Evolutionary conservation across 176 grass and related monocot genomes (phyloP).

Genomic region (Phoenix roebelenii): DNA sequence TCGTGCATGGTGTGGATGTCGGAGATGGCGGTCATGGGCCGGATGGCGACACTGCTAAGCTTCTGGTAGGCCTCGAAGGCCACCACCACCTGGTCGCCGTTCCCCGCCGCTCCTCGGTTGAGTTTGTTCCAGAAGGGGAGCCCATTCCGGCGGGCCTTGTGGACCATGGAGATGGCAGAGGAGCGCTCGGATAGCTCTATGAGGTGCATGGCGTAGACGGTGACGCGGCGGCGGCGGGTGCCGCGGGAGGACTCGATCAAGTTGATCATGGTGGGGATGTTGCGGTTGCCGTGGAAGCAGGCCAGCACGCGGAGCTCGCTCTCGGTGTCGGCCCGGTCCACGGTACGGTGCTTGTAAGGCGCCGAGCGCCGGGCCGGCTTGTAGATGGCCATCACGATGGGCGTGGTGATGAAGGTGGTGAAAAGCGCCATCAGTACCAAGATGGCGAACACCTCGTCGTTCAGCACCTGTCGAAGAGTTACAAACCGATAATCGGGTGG

Average conservation of each 20-base stretch:
- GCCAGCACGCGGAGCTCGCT: slow-evolving; percentile 8
- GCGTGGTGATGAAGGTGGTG: slow-evolving; percentile 10
- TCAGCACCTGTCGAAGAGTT: neutral
- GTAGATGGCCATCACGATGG: slow-evolving; percentile 7
- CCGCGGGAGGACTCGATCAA: slow-evolving; percentile 2
- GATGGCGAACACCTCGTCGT: slow-evolving; percentile 7
- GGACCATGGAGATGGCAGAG: slow-evolving; percentile 3
- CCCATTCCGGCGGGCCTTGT: slow-evolving; percentile 8
- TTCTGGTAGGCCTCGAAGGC: slow-evolving; percentile 2
- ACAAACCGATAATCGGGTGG: too few species aligned
- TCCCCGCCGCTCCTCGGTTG: neutral
- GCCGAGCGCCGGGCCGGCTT: neutral
- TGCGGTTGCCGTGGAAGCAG: slow-evolving; percentile 7
- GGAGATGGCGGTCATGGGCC: slow-evolving; percentile 8
- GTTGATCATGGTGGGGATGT: slow-evolving; percentile 10
- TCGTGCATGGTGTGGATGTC: slow-evolving; percentile 7
- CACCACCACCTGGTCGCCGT: neutral
- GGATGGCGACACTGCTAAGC: neutral
- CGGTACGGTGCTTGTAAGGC: neutral
- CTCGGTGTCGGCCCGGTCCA: neutral
- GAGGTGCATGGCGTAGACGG: slow-evolving; percentile 12
- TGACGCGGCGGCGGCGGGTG: slow-evolving; percentile 4
- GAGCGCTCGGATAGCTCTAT: slow-evolving; percentile 10
- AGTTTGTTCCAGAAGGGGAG: slow-evolving; percentile 8
- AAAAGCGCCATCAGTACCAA: slow-evolving; percentile 12